Percentiles rank a stretch among this genome's conserved stretches.
These are phyloP conservation scores for Plectosphaerella cucumerina DNA, from an alignment of 2,329 filamentous ascomycete genomes.

Conservation along the genomic window DNA sequence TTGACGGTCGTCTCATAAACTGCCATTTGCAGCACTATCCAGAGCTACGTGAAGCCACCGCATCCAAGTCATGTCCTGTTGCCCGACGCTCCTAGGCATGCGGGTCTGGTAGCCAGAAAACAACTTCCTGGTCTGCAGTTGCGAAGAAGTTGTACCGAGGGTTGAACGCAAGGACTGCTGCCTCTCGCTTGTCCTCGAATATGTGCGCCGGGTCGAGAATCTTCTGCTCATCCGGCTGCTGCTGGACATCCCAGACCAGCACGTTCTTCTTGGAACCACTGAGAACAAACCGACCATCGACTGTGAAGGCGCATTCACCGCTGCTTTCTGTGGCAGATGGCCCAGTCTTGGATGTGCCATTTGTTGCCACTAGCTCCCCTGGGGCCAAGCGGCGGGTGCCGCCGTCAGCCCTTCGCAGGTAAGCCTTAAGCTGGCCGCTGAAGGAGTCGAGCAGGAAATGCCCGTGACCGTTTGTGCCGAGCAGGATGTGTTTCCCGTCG, in stretches of 20 bases:
- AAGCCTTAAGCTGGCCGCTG: conserved; percentile 73
- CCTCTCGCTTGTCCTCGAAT: conserved; percentile 63
- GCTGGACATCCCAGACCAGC: conserved; percentile 80
- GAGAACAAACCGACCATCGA: conserved; percentile 84
- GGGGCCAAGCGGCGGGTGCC: conserved; percentile 48
- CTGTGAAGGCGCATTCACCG: conserved; percentile 83
- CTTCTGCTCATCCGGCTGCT: conserved; percentile 49
- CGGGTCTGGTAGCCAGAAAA: conserved; percentile 74
- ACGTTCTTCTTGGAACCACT: conserved; percentile 74
- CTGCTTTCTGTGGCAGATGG: conserved; percentile 47
- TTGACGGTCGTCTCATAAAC: too few relatives aligned
- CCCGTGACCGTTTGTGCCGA: conserved; percentile 78
- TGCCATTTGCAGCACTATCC: too few relatives aligned
- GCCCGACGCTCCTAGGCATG: conserved; percentile 42
- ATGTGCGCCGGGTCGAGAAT: conserved; percentile 60
- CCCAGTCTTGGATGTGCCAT: conserved; percentile 39
- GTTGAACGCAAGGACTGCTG: conserved; percentile 79
- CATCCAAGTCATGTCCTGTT: too few relatives aligned
- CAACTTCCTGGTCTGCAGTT: conserved; percentile 78
- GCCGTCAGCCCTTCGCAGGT: conserved; percentile 57
- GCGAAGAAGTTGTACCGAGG: conserved; percentile 89
- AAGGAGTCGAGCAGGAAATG: conserved; percentile 96
- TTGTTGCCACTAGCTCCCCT: conserved; percentile 40
- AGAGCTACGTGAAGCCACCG: too few relatives aligned
- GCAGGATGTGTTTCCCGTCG: conserved; percentile 80